A percentile compares a stretch with the other conserved stretches of the same genome.
Conservation (phyloP, 768 basidiomycete genomes). For the Leccinum olivaceopallidum region DNA sequence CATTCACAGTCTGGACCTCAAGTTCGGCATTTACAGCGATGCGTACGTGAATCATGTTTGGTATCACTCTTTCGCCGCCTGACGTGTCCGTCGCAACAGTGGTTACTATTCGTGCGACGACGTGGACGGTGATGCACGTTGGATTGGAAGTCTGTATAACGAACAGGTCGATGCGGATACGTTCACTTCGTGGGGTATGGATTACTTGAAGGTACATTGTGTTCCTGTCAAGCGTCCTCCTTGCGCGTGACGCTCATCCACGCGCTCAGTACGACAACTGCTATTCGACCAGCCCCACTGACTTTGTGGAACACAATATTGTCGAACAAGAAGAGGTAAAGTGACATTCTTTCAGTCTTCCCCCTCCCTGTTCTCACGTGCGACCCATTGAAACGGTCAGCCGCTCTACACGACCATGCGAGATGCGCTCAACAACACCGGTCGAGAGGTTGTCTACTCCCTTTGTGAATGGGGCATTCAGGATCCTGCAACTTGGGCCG, state of each 20-base stretch:
- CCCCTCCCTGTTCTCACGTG: neutral
- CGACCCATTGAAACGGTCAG: neutral
- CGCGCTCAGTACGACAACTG: slow-evolving; percentile 17
- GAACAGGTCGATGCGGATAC: slow-evolving; percentile 10
- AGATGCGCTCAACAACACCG: slow-evolving; percentile 6
- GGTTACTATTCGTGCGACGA: slow-evolving; percentile 13
- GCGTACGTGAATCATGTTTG: slow-evolving; percentile 7
- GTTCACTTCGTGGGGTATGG: slow-evolving; percentile 7
- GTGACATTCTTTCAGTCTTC: neutral
- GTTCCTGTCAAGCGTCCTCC: no score
- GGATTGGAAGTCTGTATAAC: slow-evolving; percentile 12
- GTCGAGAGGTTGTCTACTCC: slow-evolving; percentile 42
- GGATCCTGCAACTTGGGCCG: slow-evolving; percentile 51
- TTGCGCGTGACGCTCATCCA: neutral
- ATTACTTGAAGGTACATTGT: slow-evolving; percentile 16
- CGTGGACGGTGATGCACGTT: neutral
- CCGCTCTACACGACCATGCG: slow-evolving; percentile 7
- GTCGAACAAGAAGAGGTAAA: slow-evolving; percentile 2
- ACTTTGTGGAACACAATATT: neutral
- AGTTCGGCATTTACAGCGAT: slow-evolving; percentile 13
- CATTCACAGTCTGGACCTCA: slow-evolving; percentile 9
- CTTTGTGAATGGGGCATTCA: slow-evolving; percentile 55
- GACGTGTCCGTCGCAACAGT: neutral
- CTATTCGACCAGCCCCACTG: slow-evolving; percentile 2
- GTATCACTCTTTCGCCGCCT: neutral